A percentile compares a stretch with the other conserved stretches of the same genome.
phyloP scores from a whole-genome alignment of 345 rosid genomes.

The Lenwebbia sp. region DNA sequence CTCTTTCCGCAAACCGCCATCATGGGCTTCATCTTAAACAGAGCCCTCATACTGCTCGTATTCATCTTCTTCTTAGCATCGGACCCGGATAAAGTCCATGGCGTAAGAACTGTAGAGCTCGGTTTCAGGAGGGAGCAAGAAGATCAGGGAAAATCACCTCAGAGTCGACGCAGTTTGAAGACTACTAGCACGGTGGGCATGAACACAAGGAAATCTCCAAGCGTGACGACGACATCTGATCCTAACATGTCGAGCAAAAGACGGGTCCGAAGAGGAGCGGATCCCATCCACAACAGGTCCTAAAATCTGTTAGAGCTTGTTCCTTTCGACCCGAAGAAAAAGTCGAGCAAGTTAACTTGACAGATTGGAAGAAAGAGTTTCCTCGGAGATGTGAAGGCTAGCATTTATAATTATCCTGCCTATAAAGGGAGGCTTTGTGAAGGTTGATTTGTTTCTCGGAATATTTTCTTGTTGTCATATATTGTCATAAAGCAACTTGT shows the following conservation, averaged over 20 bases:
- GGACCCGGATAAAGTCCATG: slow-evolving; percentile 23
- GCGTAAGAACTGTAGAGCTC: slow-evolving; percentile 20
- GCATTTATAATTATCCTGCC: slow-evolving; percentile 5
- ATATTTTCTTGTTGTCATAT: slow-evolving; percentile 12
- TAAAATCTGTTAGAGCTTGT: slow-evolving; percentile 2
- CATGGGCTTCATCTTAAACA: slow-evolving; percentile 33
- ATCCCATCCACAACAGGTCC: slow-evolving; percentile 81
- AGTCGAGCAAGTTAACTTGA: slow-evolving; percentile 9
- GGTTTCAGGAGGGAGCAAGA: slow-evolving; percentile 5
- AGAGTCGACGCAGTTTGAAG: slow-evolving; percentile 24
- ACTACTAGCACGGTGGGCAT: slow-evolving; percentile 15
- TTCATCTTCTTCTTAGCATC: slow-evolving; percentile 40
- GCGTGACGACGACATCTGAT: slow-evolving; percentile 24
- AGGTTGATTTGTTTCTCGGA: slow-evolving; percentile 26
- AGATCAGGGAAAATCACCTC: slow-evolving; percentile 7
- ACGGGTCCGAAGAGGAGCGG: slow-evolving; percentile 63
- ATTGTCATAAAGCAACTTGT: slow-evolving; percentile 22
- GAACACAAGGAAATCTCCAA: slow-evolving; percentile 23
- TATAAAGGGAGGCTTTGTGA: slow-evolving; percentile 1
- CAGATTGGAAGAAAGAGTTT: neutral
- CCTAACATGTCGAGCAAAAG: slow-evolving; percentile 63
- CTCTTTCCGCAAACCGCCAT: neutral
- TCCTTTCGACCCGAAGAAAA: neutral
- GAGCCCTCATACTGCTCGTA: slow-evolving; percentile 38
- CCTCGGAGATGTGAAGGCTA: neutral